Evolutionary conservation across 106 monocot genomes (phyloP).

Genomic region (Alisma plantagoaquatica): DNA sequence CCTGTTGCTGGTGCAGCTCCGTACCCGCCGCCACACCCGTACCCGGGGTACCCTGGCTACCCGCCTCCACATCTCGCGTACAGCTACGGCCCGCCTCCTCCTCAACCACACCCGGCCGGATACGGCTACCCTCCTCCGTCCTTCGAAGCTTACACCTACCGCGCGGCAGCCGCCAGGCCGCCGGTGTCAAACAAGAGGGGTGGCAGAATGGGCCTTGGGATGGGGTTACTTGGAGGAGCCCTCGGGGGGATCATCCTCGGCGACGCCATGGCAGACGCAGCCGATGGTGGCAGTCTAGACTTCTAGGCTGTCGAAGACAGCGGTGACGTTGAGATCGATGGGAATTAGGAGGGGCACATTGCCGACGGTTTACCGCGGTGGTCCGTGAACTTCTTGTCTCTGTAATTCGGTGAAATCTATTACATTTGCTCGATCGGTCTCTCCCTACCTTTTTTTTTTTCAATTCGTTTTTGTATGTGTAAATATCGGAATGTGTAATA

Average conservation of each 20-base stretch:
- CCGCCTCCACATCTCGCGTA: background rate
- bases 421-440: too few relatives aligned
- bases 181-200: constrained; percentile 10
- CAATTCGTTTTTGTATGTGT: too few relatives aligned
- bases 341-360: too few relatives aligned
- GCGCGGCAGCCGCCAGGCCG: background rate
- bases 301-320: constrained; percentile 4
- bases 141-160: constrained; percentile 10
- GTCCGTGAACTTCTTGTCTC: too few relatives aligned
- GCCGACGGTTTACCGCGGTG: too few relatives aligned
- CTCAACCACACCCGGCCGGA: background rate
- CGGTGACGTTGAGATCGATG: constrained; percentile 9
- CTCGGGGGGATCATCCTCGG: constrained; percentile 33
- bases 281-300: background rate
- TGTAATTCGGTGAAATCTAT: too few relatives aligned
- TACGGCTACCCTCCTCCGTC: constrained; percentile 7
- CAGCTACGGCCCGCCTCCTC: constrained; percentile 5
- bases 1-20: background rate
- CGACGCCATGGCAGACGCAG: constrained; percentile 22
- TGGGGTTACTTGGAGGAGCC: constrained; percentile 29
- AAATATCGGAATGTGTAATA: too few relatives aligned
- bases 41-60: constrained; percentile 6
- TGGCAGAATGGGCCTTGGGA: constrained; percentile 19
- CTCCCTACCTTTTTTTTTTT: too few relatives aligned
- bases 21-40: background rate